phyloP scores from a whole-genome alignment of 106 monocot genomes.

The Acanthochlamys bracteata region DNA sequence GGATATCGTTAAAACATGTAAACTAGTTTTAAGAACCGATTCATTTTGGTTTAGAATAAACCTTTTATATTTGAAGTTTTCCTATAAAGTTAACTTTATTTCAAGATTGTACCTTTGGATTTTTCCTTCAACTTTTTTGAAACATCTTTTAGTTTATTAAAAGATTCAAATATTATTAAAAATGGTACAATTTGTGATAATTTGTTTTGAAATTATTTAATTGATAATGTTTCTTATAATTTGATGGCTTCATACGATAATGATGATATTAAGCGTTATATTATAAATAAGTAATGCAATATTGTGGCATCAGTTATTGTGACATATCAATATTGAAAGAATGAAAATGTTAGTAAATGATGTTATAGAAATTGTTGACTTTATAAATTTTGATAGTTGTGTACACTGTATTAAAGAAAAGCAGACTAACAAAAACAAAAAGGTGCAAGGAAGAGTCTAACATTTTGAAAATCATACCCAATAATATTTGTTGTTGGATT shows the following conservation, averaged over 20 bases:
- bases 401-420: conserved; percentile 8
- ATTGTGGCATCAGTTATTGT: conserved; percentile 1
- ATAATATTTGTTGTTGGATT: background rate
- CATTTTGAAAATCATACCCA: conserved; percentile 5
- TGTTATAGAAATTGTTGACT: background rate
- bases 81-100: conserved; percentile 1
- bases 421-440: conserved; percentile 6
- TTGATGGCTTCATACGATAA: background rate
- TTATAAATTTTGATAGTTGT: conserved; percentile 4
- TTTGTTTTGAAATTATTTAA: background rate
- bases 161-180: background rate
- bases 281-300: background rate
- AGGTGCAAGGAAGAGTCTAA: background rate
- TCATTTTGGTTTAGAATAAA: background rate
- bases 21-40: background rate
- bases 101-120: background rate
- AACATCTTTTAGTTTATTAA: background rate
- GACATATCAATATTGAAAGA: conserved; percentile 3
- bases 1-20: background rate
- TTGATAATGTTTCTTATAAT: background rate
- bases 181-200: background rate
- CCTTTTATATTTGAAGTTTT: conserved; percentile 3
- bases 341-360: conserved; percentile 3
- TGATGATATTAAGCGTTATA: background rate
- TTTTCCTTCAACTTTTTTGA: background rate